Evolutionary conservation across 2,329 filamentous ascomycete genomes (phyloP).

Genomic region (Ophiocordyceps camponoti-rufipedis): DNA sequence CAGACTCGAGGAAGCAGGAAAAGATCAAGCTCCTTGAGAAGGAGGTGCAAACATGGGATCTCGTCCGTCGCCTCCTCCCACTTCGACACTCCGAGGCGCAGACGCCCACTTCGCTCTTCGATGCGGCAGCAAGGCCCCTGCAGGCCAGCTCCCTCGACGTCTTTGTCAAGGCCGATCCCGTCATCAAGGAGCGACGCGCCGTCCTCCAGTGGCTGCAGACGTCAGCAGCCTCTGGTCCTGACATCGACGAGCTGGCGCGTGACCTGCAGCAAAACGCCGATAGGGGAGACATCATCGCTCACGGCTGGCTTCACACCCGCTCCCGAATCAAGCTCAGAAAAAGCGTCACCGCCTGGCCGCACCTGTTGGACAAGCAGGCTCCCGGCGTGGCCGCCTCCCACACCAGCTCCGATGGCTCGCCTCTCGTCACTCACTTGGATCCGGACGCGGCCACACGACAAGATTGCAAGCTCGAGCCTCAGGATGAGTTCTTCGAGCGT

Average conservation of each 20-base stretch:
- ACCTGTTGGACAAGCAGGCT: slow-evolving; percentile 44
- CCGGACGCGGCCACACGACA: slow-evolving; percentile 80
- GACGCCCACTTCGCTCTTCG: slow-evolving; percentile 9
- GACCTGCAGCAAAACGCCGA: slow-evolving; percentile 62
- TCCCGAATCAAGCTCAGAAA: slow-evolving; percentile 82
- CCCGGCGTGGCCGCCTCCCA: slow-evolving; percentile 36
- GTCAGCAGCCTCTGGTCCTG: slow-evolving; percentile 50
- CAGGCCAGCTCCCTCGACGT: slow-evolving; percentile 35
- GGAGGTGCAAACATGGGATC: slow-evolving; percentile 81
- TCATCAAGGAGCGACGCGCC: slow-evolving; percentile 59
- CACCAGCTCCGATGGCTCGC: slow-evolving; percentile 39
- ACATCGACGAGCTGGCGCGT: slow-evolving; percentile 58
- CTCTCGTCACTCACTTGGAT: slow-evolving; percentile 72
- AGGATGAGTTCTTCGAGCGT: slow-evolving; percentile 77
- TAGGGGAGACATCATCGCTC: slow-evolving; percentile 62
- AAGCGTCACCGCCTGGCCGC: slow-evolving; percentile 49
- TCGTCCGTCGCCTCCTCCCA: slow-evolving; percentile 58
- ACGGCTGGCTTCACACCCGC: slow-evolving; percentile 86
- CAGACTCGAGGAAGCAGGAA: slow-evolving; percentile 3
- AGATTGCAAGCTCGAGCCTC: slow-evolving; percentile 52
- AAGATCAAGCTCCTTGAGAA: slow-evolving; percentile 43
- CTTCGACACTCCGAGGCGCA: slow-evolving; percentile 36
- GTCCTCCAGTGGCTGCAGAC: slow-evolving; percentile 77
- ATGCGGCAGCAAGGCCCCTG: slow-evolving; percentile 8
- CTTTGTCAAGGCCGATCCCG: slow-evolving; percentile 55